Conservation (phyloP, 768 basidiomycete genomes). For the Kwoniella europaea region DNA sequence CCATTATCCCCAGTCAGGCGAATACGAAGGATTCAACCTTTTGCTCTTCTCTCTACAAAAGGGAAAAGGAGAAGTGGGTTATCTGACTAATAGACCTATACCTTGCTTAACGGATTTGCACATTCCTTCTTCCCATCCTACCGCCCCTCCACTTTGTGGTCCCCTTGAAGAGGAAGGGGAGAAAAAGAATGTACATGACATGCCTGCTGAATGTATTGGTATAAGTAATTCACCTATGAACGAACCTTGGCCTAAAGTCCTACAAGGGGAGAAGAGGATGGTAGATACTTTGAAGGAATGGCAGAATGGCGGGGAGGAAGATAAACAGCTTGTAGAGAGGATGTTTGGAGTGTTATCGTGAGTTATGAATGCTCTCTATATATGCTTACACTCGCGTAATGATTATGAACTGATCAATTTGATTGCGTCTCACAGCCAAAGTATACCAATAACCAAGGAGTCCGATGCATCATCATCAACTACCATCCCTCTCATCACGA, state of each 20-base stretch:
- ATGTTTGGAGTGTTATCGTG: constrained; percentile 23
- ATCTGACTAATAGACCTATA: constrained; percentile 46
- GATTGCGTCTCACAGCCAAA: constrained; percentile 16
- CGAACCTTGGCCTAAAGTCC: constrained; percentile 57
- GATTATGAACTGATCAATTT: not conserved
- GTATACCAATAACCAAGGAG: constrained; percentile 26
- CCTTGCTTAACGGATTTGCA: constrained; percentile 13
- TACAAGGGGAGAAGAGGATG: constrained; percentile 46
- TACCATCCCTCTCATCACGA: constrained; percentile 30
- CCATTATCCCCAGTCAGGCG: constrained; percentile 21
- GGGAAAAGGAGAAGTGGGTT: constrained; percentile 28
- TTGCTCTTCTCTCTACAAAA: constrained; percentile 46
- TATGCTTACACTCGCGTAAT: not conserved
- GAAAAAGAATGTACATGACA: not conserved
- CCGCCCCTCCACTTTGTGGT: too few species aligned
- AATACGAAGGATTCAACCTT: constrained; percentile 60
- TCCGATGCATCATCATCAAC: constrained; percentile 30
- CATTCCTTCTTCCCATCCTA: not conserved
- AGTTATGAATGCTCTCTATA: not conserved
- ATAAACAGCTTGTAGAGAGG: constrained; percentile 16
- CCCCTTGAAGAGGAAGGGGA: too few species aligned
- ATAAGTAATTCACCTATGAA: constrained; percentile 48
- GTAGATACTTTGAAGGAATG: constrained; percentile 28
- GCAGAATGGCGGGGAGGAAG: not conserved
- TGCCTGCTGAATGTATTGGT: constrained; percentile 26